Conservation (phyloP, 331 rosid genomes). For the Dryas integrifolia region DNA sequence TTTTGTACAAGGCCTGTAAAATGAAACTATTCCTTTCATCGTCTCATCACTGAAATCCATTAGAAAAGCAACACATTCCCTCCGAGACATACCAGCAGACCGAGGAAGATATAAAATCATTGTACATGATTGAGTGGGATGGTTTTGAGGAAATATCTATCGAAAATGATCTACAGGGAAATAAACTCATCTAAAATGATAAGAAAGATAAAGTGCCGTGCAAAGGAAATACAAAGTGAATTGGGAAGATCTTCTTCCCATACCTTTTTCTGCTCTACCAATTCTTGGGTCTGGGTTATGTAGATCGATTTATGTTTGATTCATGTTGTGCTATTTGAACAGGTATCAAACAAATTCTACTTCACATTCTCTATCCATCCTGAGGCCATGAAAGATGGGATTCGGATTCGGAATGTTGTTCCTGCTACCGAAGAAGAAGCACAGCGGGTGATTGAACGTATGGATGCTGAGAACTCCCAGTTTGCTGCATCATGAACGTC, state of each 20-base stretch:
- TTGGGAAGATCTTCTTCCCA: background rate
- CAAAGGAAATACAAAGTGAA: background rate
- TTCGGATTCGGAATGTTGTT: slow-evolving; percentile 64
- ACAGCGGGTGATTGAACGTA: slow-evolving; percentile 62
- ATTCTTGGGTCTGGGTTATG: background rate
- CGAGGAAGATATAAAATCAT: background rate
- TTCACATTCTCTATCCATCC: slow-evolving; percentile 70
- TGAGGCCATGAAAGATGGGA: slow-evolving; percentile 51
- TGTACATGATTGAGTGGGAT: no score
- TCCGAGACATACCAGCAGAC: background rate
- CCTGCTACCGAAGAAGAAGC: slow-evolving; percentile 92
- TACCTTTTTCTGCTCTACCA: background rate
- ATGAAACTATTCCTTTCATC: background rate
- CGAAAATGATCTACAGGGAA: background rate
- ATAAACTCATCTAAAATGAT: background rate
- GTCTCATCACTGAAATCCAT: background rate
- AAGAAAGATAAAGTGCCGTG: background rate
- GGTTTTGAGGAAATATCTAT: background rate
- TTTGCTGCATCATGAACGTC: slow-evolving; percentile 23
- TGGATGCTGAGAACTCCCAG: slow-evolving; percentile 58
- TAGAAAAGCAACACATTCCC: background rate
- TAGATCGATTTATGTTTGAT: slow-evolving; percentile 4
- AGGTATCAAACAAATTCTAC: slow-evolving; percentile 91
- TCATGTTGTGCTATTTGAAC: slow-evolving; percentile 20
- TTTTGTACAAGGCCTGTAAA: background rate